Base-by-base conservation (phyloP, 495 filamentous ascomycete species). In the Aspergillus nidulans region DNA sequence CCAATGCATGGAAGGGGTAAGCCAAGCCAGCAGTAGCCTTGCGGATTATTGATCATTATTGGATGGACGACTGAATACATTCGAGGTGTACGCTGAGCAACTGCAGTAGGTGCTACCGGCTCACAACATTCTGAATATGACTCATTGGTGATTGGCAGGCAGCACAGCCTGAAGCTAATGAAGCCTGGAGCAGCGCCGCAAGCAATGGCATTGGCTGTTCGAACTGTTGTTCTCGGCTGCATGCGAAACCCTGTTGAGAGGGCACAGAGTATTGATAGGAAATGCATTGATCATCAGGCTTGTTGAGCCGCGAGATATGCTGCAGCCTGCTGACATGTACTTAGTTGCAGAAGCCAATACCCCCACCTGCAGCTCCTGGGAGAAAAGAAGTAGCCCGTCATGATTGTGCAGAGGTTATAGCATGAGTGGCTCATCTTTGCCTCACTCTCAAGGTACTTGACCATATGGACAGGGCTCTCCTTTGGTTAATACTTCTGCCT, bases 391-490 rank as follows among this genome's bases (percentile, higher is more conserved):
- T 13, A 18, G 20, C 10, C n/a, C 20, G 9, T 36, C 41, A 54
- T 38, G 10, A 7, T 20, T 39, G 7, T 49, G 26, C 45, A 34
- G 28, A 16, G 28, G 6, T 36, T 7, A 9, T n/a, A 47, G 42
- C 24, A 15, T 8, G 52, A 48, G 52, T 55, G 44, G 52, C 44
- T 55, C 32, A 36, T 13, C 47, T 19, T 49, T 28, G 52, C 52
- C 44, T 49, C 52, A 55, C 38, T 23, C 42, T 42, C 23, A 49
- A 45, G 19, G 18, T 1, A 4, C 45, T 4, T 16, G n/a, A 44
- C 12, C 36, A 39, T 13, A 50, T 30, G 30, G 8, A 20, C 30
- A 21, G 40, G 38, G n/a, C 23, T 28, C 23, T 28, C 21, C 24
- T 7, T 15, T 36, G 23, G 26, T 32, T 36, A 49, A 34, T 0